phyloP scores from a whole-genome alignment of 805 yeast species.

The Candida awuae region DNA sequence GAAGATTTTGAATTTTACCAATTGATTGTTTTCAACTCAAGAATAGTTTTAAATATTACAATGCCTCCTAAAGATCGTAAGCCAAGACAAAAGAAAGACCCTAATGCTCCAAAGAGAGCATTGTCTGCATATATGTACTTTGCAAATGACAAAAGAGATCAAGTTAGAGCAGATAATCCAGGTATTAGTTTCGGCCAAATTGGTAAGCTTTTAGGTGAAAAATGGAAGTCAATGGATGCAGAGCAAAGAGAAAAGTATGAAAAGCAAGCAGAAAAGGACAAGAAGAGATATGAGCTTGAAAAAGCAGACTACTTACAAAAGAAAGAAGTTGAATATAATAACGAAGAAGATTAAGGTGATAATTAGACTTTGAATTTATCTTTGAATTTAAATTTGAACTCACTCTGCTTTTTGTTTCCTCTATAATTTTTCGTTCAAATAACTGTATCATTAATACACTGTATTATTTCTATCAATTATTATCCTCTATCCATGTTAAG shows the following conservation, averaged over 20 bases:
- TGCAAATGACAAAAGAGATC: slow-evolving; percentile 95
- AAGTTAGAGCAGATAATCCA: slow-evolving; percentile 92
- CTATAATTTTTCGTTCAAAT: not conserved
- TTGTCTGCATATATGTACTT: slow-evolving; percentile 98
- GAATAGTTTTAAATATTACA: not conserved
- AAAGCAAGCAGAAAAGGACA: slow-evolving; percentile 88
- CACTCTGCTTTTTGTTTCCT: no score
- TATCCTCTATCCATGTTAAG: not conserved
- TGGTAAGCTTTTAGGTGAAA: slow-evolving; percentile 91
- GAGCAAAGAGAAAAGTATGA: slow-evolving; percentile 88
- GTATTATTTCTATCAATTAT: not conserved
- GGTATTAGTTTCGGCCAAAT: slow-evolving; percentile 94
- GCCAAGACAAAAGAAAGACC: slow-evolving; percentile 49
- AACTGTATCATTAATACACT: not conserved
- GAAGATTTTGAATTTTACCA: no score
- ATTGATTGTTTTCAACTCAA: no score
- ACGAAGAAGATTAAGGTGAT: slow-evolving; percentile 4
- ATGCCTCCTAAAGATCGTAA: slow-evolving; percentile 20
- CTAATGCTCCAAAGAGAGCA: slow-evolving; percentile 99
- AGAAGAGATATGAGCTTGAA: slow-evolving; percentile 94
- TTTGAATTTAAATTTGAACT: no score
- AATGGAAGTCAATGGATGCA: slow-evolving; percentile 84
- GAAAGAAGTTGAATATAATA: slow-evolving; percentile 14
- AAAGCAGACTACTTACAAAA: slow-evolving; percentile 69
- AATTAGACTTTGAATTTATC: no score